phyloP scores from a whole-genome alignment of 2,329 filamentous ascomycete genomes.

The Neofusicoccum cordaticola region DNA sequence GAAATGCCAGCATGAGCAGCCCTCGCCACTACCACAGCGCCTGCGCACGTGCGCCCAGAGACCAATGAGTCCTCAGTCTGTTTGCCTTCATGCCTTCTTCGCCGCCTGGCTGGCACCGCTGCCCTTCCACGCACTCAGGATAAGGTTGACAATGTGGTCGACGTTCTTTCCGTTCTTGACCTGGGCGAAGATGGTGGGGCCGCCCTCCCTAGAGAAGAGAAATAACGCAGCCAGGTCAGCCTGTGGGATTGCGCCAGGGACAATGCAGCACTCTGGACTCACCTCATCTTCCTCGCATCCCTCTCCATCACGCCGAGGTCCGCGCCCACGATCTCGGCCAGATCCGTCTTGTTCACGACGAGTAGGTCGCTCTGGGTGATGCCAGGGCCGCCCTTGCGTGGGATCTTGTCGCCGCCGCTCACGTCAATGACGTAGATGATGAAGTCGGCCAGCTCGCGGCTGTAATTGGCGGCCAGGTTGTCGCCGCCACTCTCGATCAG shows the following conservation, averaged over 20 bases:
- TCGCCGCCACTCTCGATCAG: conserved; percentile 96
- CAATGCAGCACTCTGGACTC: not conserved
- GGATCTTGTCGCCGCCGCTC: conserved; percentile 92
- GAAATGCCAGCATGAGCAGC: not conserved
- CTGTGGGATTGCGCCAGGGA: not conserved
- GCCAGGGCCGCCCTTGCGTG: conserved; percentile 89
- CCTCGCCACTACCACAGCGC: not conserved
- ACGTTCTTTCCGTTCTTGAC: conserved; percentile 91
- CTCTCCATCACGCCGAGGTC: conserved; percentile 92
- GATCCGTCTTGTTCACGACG: conserved; percentile 95
- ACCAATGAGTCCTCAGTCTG: not conserved
- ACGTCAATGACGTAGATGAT: conserved; percentile 99
- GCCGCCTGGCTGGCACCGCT: conserved; percentile 64
- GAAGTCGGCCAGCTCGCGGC: conserved; percentile 88
- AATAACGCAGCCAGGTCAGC: not conserved
- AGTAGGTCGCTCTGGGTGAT: conserved; percentile 95
- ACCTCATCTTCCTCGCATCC: conserved; percentile 81
- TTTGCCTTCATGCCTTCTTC: not conserved
- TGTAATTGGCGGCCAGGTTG: conserved; percentile 96
- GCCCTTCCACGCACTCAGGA: conserved; percentile 87
- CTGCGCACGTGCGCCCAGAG: not conserved
- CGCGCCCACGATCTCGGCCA: conserved; percentile 85
- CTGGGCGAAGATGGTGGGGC: conserved; percentile 92
- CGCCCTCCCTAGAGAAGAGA: conserved; percentile 65
- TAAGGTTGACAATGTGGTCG: conserved; percentile 81